A percentile compares a stretch with the other conserved stretches of the same genome.
phyloP scores from a whole-genome alignment of 2,329 filamentous ascomycete genomes.

The Lecanoromycetidae sp. region DNA sequence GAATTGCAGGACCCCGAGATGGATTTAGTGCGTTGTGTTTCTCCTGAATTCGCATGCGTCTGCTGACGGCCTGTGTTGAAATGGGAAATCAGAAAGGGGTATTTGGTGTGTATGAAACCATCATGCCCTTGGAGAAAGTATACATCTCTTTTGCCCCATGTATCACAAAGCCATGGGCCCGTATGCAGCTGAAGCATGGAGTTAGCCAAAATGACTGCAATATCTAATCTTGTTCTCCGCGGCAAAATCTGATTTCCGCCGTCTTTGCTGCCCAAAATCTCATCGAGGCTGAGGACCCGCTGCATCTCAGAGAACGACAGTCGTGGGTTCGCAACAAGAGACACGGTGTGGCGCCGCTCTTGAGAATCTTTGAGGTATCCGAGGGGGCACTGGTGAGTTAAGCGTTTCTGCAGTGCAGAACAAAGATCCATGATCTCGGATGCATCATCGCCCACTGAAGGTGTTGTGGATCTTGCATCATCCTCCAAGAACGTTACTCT shows the following conservation, averaged over 20 bases:
- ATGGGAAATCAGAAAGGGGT: slow-evolving; percentile 1
- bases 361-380: background rate
- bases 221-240: background rate
- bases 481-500: background rate
- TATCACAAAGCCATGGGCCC: background rate
- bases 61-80: background rate
- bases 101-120: background rate
- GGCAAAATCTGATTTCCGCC: background rate
- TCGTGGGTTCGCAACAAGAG: background rate
- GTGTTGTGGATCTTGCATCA: background rate
- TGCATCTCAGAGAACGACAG: background rate
- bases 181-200: slow-evolving; percentile 3
- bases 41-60: background rate
- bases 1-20: background rate
- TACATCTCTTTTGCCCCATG: slow-evolving; percentile 6
- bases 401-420: background rate
- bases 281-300: background rate
- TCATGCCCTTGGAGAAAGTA: slow-evolving; percentile 1
- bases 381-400: background rate
- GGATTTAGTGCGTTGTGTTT: background rate
- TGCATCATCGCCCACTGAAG: background rate
- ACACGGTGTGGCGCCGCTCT: background rate
- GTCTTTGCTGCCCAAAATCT: background rate
- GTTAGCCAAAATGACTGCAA: slow-evolving; percentile 4
- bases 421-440: background rate